phyloP scores from a whole-genome alignment of 148 eudicot species.

The Vaccinium vitisidaea region DNA sequence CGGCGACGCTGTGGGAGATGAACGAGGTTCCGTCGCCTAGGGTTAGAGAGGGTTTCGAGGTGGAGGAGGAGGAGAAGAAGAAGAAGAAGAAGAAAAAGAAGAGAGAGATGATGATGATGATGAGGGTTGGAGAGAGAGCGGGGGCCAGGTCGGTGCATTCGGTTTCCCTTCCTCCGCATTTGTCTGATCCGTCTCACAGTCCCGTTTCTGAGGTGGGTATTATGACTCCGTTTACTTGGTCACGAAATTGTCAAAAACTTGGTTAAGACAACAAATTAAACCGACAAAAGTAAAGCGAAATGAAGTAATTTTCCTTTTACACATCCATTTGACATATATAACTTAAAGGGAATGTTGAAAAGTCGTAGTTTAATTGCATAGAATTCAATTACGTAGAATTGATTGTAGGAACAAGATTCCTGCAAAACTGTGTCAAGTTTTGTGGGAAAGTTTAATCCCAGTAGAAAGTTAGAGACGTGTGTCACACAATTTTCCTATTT shows the following conservation, averaged over 20 bases:
- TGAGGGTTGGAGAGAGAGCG: constrained; percentile 35
- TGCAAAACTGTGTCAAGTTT: background rate
- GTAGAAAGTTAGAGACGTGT: background rate
- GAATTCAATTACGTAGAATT: background rate
- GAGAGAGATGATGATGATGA: background rate
- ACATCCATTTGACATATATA: background rate
- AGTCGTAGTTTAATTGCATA: background rate
- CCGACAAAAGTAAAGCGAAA: background rate
- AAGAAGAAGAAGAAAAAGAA: constrained; percentile 24
- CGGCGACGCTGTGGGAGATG: constrained; percentile 93
- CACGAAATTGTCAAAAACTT: background rate
- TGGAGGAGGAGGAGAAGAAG: constrained; percentile 7
- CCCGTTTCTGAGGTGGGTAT: constrained; percentile 79
- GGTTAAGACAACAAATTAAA: too few species aligned
- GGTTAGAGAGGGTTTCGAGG: constrained; percentile 16
- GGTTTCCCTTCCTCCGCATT: constrained; percentile 64
- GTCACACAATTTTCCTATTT: background rate
- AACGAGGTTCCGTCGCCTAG: constrained; percentile 62
- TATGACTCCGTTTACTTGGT: too few species aligned
- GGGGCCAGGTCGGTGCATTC: constrained; percentile 35
- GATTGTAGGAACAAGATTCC: background rate
- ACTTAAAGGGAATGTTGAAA: background rate
- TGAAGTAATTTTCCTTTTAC: background rate
- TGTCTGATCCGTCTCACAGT: constrained; percentile 97
- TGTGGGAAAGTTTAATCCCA: background rate